Evolutionary conservation across 169 alveolate species (phyloP).

Genomic region (Cryptosporidium sp.): DNA sequence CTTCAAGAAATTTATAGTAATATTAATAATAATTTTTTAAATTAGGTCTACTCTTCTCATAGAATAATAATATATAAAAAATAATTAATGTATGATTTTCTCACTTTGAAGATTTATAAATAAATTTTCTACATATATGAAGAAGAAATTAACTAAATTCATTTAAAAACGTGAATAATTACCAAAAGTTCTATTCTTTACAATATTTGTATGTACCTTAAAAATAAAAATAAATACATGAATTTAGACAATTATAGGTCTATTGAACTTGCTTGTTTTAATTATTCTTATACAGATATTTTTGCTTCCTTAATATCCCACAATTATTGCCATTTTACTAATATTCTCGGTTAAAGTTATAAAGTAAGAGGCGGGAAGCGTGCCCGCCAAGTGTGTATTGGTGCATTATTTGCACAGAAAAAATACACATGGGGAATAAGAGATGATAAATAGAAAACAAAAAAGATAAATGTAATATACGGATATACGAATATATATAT

Average conservation of each 20-base stretch:
- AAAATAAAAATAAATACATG: too few relatives aligned
- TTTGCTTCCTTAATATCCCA: not conserved
- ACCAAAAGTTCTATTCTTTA: too few relatives aligned
- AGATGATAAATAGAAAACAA: not conserved
- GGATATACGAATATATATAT: not conserved
- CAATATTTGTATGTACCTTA: not conserved
- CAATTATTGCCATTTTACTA: not conserved
- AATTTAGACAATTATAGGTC: too few relatives aligned
- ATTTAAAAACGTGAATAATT: too few relatives aligned
- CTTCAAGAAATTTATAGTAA: too few relatives aligned
- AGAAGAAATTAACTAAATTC: too few relatives aligned
- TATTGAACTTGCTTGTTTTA: too few relatives aligned
- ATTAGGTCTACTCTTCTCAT: not conserved
- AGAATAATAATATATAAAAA: too few relatives aligned
- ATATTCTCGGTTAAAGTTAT: not conserved
- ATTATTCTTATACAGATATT: too few relatives aligned
- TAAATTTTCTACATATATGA: not conserved
- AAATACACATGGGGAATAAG: conserved; percentile 9
- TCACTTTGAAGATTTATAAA: too few relatives aligned
- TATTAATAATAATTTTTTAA: too few relatives aligned
- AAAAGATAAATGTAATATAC: not conserved
- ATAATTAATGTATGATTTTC: too few relatives aligned
- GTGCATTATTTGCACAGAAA: conserved; percentile 21
- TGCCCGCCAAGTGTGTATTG: conserved; percentile 34
- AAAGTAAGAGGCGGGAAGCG: not conserved